Conservation (phyloP, 1,284 basidiomycete species). For the Sparassis latifolia region DNA sequence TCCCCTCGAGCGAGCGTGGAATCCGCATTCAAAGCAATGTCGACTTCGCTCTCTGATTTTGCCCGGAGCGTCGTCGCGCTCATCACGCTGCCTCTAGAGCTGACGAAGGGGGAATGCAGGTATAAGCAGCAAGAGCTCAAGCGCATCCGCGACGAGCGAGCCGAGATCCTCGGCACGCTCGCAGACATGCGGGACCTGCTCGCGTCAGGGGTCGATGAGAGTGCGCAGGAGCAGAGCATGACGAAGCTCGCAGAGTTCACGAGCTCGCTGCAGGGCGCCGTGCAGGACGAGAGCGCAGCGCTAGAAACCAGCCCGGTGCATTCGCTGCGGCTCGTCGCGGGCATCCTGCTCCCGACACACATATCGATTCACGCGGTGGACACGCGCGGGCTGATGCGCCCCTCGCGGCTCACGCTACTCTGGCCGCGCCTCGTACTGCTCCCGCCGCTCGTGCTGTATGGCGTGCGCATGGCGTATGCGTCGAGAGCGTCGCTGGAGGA, state of each 20-base stretch:
- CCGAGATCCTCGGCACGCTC: conserved; percentile 54
- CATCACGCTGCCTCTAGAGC: conserved; percentile 39
- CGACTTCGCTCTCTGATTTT: conserved; percentile 9
- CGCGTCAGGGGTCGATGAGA: conserved; percentile 18
- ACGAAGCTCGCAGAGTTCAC: conserved; percentile 12
- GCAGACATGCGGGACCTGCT: conserved; percentile 45
- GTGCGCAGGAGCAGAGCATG: conserved; percentile 8
- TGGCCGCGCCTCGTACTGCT: conserved; percentile 68
- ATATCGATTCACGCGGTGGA: conserved; percentile 24
- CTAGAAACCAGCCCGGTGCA: conserved; percentile 8
- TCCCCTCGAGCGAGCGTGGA: conserved; percentile 10
- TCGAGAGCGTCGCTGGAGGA: conserved; percentile 47
- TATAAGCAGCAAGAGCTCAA: conserved; percentile 53
- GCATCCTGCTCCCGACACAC: conserved; percentile 24
- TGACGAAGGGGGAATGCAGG: conserved; percentile 59
- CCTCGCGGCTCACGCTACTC: conserved; percentile 47
- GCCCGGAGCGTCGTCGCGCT: conserved; percentile 17
- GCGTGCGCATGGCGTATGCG: conserved; percentile 39
- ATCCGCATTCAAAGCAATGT: conserved; percentile 12
- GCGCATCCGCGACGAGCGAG: conserved; percentile 55
- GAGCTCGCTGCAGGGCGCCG: conserved; percentile 9
- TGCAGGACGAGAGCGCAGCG: conserved; percentile 5
- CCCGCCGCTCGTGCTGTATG: conserved; percentile 54
- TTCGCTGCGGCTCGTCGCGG: conserved; percentile 16
- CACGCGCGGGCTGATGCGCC: conserved; percentile 41